Conservation (phyloP, 306 rosid genomes). For the Cicer chorassanicum region DNA sequence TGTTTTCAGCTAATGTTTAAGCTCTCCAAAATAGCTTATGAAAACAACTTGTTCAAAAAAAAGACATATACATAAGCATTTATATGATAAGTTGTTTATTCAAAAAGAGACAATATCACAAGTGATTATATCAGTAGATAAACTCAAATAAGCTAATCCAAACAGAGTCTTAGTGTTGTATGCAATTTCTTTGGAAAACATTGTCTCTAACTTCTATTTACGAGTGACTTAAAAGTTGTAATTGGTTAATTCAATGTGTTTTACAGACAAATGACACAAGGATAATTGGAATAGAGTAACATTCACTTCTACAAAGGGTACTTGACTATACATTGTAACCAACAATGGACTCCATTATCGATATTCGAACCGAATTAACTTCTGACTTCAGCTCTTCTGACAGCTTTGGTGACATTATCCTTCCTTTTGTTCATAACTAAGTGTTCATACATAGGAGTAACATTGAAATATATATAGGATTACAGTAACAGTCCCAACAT, state of each 20-base stretch:
- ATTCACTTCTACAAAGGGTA: conserved; percentile 16
- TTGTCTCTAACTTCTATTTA: not conserved
- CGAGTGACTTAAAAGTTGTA: conserved; percentile 7
- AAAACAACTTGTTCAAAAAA: too few relatives aligned
- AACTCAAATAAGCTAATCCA: too few relatives aligned
- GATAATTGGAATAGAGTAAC: conserved; percentile 27
- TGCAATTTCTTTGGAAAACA: not conserved
- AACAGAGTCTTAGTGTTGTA: not conserved
- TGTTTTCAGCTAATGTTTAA: too few relatives aligned
- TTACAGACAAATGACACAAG: conserved; percentile 52
- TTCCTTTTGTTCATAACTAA: conserved; percentile 42
- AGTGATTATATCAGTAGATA: too few relatives aligned
- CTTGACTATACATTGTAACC: conserved; percentile 19
- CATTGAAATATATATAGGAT: conserved; percentile 45
- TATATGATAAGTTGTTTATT: too few relatives aligned
- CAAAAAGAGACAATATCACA: too few relatives aligned
- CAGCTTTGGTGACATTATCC: conserved; percentile 28
- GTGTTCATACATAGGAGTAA: conserved; percentile 44
- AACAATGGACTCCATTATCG: conserved; percentile 28
- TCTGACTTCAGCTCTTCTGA: conserved; percentile 37
- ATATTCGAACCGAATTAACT: conserved; percentile 34
- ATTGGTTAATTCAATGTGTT: conserved; percentile 35
- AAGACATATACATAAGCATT: not conserved
- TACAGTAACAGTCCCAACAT: conserved; percentile 44
- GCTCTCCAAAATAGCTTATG: too few relatives aligned